Percentiles rank a stretch among this genome's conserved stretches.
Evolutionary conservation across 1,284 basidiomycete genomes (phyloP).

Genomic region (Hemileia vastatrix): DNA sequence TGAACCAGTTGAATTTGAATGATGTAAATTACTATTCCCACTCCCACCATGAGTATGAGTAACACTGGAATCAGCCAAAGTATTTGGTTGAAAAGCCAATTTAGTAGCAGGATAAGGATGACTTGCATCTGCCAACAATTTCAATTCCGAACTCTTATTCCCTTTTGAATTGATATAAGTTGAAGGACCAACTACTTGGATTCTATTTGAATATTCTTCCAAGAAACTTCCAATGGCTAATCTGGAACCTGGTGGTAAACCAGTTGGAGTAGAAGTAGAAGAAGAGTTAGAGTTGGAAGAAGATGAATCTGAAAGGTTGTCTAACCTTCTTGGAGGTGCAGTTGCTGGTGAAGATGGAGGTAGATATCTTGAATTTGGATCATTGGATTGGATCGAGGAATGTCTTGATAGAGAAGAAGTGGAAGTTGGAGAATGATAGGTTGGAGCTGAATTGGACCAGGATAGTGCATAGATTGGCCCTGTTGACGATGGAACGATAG

Average conservation of each 20-base stretch:
- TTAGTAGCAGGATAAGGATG: too few relatives aligned
- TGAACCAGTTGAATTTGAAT: too few relatives aligned
- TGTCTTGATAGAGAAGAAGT: slow-evolving; percentile 25
- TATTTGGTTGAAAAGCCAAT: too few relatives aligned
- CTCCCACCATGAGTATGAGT: too few relatives aligned
- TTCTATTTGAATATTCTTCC: slow-evolving; percentile 40
- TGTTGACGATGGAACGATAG: slow-evolving; percentile 2
- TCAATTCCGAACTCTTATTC: slow-evolving; percentile 26
- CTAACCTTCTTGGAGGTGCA: slow-evolving; percentile 25
- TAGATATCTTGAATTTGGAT: slow-evolving; percentile 26
- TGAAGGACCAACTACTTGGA: slow-evolving; percentile 35
- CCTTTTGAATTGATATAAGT: not conserved
- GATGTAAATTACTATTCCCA: too few relatives aligned
- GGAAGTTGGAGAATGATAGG: slow-evolving; percentile 15
- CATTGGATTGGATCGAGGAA: slow-evolving; percentile 18
- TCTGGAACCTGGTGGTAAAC: slow-evolving; percentile 31
- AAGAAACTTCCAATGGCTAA: slow-evolving; percentile 41
- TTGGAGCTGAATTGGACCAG: slow-evolving; percentile 34
- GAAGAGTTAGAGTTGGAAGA: slow-evolving; percentile 14
- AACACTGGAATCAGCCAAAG: too few relatives aligned
- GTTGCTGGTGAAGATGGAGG: slow-evolving; percentile 29
- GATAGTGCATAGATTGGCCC: slow-evolving; percentile 38
- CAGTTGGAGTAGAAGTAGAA: slow-evolving; percentile 21
- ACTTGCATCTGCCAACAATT: slow-evolving; percentile 38
- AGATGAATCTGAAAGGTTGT: not conserved